Conservation (phyloP, 345 rosid genomes). For the Acer negundo region DNA sequence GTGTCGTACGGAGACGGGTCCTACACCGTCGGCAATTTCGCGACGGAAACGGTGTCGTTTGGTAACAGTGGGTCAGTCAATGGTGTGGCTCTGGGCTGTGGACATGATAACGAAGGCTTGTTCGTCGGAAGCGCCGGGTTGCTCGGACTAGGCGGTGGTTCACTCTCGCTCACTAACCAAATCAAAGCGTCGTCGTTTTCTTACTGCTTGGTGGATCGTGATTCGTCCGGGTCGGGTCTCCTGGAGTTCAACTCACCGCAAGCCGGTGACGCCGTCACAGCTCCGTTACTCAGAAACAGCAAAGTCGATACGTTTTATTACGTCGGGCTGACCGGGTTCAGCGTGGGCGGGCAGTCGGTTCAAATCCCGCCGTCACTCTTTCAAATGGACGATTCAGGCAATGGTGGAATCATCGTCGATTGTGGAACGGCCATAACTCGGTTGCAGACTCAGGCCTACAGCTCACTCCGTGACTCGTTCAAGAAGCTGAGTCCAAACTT, state of each 20-base stretch:
- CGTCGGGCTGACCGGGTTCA: slow-evolving; percentile 77
- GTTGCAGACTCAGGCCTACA: slow-evolving; percentile 74
- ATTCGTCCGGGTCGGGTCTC: slow-evolving; percentile 61
- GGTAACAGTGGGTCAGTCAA: slow-evolving; percentile 45
- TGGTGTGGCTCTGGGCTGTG: slow-evolving; percentile 72
- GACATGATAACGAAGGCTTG: slow-evolving; percentile 85
- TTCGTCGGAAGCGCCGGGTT: slow-evolving; percentile 85
- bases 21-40: slow-evolving; percentile 70
- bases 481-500: slow-evolving; percentile 38
- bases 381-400: slow-evolving; percentile 64
- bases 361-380: slow-evolving; percentile 59
- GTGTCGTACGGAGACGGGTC: slow-evolving; percentile 96
- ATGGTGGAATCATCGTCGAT: slow-evolving; percentile 83
- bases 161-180: slow-evolving; percentile 70
- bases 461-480: slow-evolving; percentile 78
- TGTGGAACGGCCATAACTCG: slow-evolving; percentile 95
- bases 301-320: slow-evolving; percentile 86
- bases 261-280: slow-evolving; percentile 47
- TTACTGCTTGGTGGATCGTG: slow-evolving; percentile 87
- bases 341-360: slow-evolving; percentile 75
- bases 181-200: slow-evolving; percentile 78
- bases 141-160: slow-evolving; percentile 93
- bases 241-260: slow-evolving; percentile 79
- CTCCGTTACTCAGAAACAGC: slow-evolving; percentile 57
- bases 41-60: slow-evolving; percentile 76